Evolutionary conservation across 495 filamentous ascomycete species (phyloP).

Genomic region (Aspergillus coremiiformis): DNA sequence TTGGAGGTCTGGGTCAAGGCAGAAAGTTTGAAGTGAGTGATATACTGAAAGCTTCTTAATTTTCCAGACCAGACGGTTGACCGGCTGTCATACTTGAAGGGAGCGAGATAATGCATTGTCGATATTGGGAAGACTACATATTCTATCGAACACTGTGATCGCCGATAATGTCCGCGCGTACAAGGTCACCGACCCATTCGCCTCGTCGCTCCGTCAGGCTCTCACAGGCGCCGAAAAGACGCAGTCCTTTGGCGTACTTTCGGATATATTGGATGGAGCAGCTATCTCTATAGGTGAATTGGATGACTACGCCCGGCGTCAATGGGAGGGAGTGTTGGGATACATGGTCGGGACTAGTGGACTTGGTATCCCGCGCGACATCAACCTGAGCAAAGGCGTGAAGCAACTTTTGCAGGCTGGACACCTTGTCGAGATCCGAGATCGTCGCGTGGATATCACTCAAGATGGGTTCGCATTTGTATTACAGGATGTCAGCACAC

Average conservation of each 20-base stretch:
- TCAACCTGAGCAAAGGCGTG: conserved; percentile 66
- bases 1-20: conserved; percentile 78
- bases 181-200: conserved; percentile 67
- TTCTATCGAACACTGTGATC: conserved; percentile 54
- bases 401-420: conserved; percentile 73
- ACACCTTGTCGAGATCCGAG: conserved; percentile 63
- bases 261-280: conserved; percentile 48
- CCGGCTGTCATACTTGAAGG: conserved; percentile 25
- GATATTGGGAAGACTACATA: conserved; percentile 75
- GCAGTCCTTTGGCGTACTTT: conserved; percentile 83
- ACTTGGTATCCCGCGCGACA: conserved; percentile 40
- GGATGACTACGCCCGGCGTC: conserved; percentile 77
- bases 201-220: conserved; percentile 67
- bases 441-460: conserved; percentile 62
- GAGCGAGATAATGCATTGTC: conserved; percentile 75
- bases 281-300: conserved; percentile 59
- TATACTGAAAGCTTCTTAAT: not conserved
- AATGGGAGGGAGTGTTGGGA: conserved; percentile 93
- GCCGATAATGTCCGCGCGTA: conserved; percentile 57
- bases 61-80: not conserved
- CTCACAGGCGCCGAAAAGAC: conserved; percentile 80
- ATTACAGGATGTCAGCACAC: conserved; percentile 87
- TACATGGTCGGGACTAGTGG: conserved; percentile 78
- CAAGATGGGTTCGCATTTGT: conserved; percentile 90
- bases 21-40: conserved; percentile 55